phyloP scores from a whole-genome alignment of 345 rosid genomes.

The Euphorbia tirucalli region DNA sequence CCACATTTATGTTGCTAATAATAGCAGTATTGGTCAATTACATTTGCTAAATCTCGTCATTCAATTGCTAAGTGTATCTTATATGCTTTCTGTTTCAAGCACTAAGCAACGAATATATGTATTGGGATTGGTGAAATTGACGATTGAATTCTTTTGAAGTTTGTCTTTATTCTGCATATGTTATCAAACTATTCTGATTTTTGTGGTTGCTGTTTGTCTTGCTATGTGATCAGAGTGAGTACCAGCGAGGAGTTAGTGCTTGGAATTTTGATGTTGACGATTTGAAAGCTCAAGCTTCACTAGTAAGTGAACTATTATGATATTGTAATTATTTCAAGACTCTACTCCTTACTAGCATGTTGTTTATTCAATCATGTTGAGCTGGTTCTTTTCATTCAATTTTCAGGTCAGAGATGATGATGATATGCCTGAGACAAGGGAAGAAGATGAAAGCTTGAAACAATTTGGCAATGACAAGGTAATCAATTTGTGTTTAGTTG shows the following conservation, averaged over 20 bases:
- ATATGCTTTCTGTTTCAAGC: neutral
- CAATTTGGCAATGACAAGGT: slow-evolving; percentile 48
- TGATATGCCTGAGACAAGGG: slow-evolving; percentile 55
- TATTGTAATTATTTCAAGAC: neutral
- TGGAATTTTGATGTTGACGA: slow-evolving; percentile 97
- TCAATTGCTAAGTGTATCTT: neutral
- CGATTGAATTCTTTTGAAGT: neutral
- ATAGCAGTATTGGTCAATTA: neutral
- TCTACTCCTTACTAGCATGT: slow-evolving; percentile 7
- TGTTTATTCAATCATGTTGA: slow-evolving; percentile 16
- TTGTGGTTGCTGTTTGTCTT: slow-evolving; percentile 7
- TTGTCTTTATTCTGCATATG: neutral
- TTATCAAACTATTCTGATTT: neutral
- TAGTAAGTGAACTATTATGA: slow-evolving; percentile 45
- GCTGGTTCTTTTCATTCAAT: slow-evolving; percentile 16
- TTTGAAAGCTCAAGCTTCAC: slow-evolving; percentile 90
- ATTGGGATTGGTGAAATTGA: neutral
- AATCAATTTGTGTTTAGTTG: slow-evolving; percentile 5
- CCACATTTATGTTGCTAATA: neutral
- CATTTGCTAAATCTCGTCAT: neutral
- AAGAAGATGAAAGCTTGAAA: slow-evolving; percentile 53
- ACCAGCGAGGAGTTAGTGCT: slow-evolving; percentile 98
- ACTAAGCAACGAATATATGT: neutral
- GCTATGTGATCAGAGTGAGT: slow-evolving; percentile 74
- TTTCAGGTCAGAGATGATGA: slow-evolving; percentile 75